Conservation (phyloP, 2,329 filamentous ascomycete genomes). For the Proliferodiscus dingleyae region DNA sequence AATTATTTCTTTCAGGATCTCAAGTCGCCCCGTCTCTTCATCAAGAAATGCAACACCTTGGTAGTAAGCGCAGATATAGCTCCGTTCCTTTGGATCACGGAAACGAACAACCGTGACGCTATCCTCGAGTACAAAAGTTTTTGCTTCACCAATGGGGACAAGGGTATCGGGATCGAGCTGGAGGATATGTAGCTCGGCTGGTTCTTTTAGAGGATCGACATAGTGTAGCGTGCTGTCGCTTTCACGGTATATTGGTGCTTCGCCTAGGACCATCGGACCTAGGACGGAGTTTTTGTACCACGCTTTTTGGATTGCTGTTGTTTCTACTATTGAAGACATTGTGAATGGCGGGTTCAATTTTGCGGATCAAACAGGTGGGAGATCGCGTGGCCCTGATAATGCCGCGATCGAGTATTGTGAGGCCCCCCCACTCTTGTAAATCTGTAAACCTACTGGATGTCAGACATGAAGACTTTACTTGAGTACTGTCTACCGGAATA, state of each 20-base stretch:
- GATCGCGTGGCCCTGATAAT: too few species aligned
- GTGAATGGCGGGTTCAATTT: not conserved
- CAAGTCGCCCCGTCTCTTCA: constrained; percentile 33
- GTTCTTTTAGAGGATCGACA: constrained; percentile 18
- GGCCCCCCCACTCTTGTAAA: too few species aligned
- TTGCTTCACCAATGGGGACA: constrained; percentile 24
- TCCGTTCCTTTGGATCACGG: constrained; percentile 30
- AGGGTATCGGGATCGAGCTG: constrained; percentile 31
- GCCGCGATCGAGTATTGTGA: too few species aligned
- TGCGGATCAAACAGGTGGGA: not conserved
- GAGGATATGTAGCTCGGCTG: constrained; percentile 33
- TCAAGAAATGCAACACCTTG: constrained; percentile 35
- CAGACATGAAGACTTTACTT: too few species aligned
- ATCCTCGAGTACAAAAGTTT: constrained; percentile 30
- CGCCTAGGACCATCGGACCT: constrained; percentile 3
- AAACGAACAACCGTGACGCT: constrained; percentile 35
- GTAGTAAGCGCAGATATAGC: constrained; percentile 37
- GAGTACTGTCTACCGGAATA: too few species aligned
- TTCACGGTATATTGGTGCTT: constrained; percentile 19
- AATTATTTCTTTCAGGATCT: constrained; percentile 36
- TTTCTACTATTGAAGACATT: not conserved
- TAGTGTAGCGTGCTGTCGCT: constrained; percentile 20
- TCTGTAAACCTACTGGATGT: too few species aligned
- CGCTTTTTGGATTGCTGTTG: not conserved
- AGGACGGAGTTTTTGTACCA: not conserved